Percentiles rank a stretch among this genome's conserved stretches.
phyloP scores from a whole-genome alignment of 2,329 filamentous ascomycete species.

The Decorospora gaudefroyi region DNA sequence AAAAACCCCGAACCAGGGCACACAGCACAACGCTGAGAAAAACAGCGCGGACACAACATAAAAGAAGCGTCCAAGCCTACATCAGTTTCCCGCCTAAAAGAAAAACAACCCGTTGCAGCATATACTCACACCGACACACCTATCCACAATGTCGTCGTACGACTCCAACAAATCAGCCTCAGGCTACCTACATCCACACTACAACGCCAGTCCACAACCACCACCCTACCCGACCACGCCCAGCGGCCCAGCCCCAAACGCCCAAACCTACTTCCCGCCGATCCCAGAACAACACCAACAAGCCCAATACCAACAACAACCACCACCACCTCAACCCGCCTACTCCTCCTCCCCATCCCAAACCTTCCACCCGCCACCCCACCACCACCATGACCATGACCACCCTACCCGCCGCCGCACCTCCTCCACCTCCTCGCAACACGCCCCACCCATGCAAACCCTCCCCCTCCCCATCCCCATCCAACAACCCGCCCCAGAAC shows the following conservation, averaged over 20 bases:
- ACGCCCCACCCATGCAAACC: neutral
- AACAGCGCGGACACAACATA: slow-evolving; percentile 2
- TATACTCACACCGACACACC: no score
- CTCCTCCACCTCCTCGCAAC: slow-evolving; percentile 11
- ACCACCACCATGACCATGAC: neutral
- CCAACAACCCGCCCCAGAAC: slow-evolving; percentile 1
- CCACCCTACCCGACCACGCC: slow-evolving; percentile 25
- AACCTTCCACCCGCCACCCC: neutral
- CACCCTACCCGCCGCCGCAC: slow-evolving; percentile 8
- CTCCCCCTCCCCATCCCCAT: slow-evolving; percentile 8
- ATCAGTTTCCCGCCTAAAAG: no score
- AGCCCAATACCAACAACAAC: slow-evolving; percentile 2
- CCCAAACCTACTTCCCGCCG: slow-evolving; percentile 10
- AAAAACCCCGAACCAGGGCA: slow-evolving; percentile 9
- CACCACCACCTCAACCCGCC: slow-evolving; percentile 5
- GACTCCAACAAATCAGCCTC: slow-evolving; percentile 24
- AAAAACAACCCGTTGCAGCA: no score
- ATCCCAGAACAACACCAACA: slow-evolving; percentile 17
- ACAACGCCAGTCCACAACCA: slow-evolving; percentile 14
- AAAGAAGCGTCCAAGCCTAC: no score
- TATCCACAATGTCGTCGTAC: slow-evolving; percentile 31
- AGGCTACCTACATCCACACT: slow-evolving; percentile 19
- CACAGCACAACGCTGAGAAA: neutral
- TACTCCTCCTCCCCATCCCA: slow-evolving; percentile 10
- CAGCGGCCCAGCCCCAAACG: slow-evolving; percentile 1